phyloP scores from a whole-genome alignment of 2,329 filamentous ascomycete species.

The Aspergillus ruber region DNA sequence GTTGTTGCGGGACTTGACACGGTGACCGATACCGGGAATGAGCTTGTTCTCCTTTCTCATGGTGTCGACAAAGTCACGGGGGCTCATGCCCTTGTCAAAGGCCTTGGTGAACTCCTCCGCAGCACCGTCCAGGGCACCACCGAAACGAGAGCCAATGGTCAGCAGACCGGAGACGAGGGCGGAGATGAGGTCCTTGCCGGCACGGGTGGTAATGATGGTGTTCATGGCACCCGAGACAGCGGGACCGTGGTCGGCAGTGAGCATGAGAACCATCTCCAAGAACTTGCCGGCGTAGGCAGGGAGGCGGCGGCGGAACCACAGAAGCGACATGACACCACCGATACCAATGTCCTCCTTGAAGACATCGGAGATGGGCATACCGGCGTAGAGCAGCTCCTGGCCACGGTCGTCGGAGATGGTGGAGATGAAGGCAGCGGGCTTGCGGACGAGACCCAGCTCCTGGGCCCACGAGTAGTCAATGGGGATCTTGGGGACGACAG shows the following conservation, averaged over 20 bases:
- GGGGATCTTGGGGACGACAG: slow-evolving; percentile 94
- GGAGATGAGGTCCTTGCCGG: slow-evolving; percentile 96
- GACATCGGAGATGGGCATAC: slow-evolving; percentile 99
- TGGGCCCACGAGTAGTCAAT: slow-evolving; percentile 99
- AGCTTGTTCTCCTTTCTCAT: slow-evolving; percentile 99
- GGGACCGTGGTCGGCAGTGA: slow-evolving; percentile 97
- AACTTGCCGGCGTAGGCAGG: slow-evolving; percentile 97
- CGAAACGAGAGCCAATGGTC: slow-evolving; percentile 96
- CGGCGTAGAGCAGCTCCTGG: slow-evolving; percentile 96
- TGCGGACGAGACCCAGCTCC: slow-evolving; percentile 98
- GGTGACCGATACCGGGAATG: slow-evolving; percentile 97
- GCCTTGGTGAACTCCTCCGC: slow-evolving; percentile 98
- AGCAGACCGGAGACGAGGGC: slow-evolving; percentile 92
- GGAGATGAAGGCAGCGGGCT: slow-evolving; percentile 98
- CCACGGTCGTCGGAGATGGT: slow-evolving; percentile 99
- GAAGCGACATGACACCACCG: slow-evolving; percentile 97
- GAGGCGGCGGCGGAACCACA: slow-evolving; percentile 98
- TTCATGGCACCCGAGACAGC: slow-evolving; percentile 99
- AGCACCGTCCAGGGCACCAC: slow-evolving; percentile 94
- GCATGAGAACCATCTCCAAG: slow-evolving; percentile 99
- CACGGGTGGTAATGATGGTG: slow-evolving; percentile 99
- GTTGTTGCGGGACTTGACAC: slow-evolving; percentile 99
- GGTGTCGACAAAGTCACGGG: slow-evolving; percentile 95
- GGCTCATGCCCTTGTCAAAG: slow-evolving; percentile 95
- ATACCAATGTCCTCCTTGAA: slow-evolving; percentile 99